phyloP scores from a whole-genome alignment of 2,329 filamentous ascomycete species.

The Chalara sp. region DNA sequence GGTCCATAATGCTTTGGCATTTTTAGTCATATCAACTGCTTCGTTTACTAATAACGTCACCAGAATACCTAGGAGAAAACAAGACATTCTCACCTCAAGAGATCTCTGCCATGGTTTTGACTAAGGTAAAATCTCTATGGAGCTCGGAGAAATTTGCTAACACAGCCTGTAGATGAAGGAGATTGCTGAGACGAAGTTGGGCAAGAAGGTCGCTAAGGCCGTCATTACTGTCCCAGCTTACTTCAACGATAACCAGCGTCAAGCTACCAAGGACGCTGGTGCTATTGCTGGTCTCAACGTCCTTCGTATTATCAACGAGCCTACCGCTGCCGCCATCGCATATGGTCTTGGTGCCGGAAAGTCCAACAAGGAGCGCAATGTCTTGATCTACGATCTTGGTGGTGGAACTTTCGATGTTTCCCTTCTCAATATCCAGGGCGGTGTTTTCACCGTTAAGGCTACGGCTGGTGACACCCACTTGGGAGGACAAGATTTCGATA shows the following conservation, averaged over 20 bases:
- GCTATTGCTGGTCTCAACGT: conserved; percentile 96
- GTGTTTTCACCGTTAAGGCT: conserved; percentile 98
- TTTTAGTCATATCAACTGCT: neutral
- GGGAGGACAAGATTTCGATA: conserved; percentile 95
- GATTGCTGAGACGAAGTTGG: conserved; percentile 95
- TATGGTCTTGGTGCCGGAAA: conserved; percentile 96
- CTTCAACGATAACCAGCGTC: conserved; percentile 99
- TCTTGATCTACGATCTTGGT: conserved; percentile 99
- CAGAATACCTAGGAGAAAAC: conserved; percentile 80
- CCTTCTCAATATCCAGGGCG: conserved; percentile 95
- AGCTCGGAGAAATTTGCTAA: neutral
- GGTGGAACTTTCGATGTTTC: conserved; percentile 99
- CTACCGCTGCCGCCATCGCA: conserved; percentile 94
- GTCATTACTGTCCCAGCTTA: conserved; percentile 98
- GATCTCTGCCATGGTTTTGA: conserved; percentile 97
- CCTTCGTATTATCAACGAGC: conserved; percentile 99
- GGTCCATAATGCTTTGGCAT: neutral
- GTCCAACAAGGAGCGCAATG: conserved; percentile 95
- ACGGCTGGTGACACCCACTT: conserved; percentile 96
- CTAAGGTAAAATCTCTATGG: conserved; percentile 60
- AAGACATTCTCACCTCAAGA: conserved; percentile 98
- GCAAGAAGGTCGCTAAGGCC: conserved; percentile 98
- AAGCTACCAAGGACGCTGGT: conserved; percentile 98
- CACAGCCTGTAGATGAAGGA: conserved; percentile 78
- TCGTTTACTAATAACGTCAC: neutral